These are phyloP conservation scores for Tetraselmis striata DNA, from an alignment of 139 green algal genomes.

Conservation along the genomic window DNA sequence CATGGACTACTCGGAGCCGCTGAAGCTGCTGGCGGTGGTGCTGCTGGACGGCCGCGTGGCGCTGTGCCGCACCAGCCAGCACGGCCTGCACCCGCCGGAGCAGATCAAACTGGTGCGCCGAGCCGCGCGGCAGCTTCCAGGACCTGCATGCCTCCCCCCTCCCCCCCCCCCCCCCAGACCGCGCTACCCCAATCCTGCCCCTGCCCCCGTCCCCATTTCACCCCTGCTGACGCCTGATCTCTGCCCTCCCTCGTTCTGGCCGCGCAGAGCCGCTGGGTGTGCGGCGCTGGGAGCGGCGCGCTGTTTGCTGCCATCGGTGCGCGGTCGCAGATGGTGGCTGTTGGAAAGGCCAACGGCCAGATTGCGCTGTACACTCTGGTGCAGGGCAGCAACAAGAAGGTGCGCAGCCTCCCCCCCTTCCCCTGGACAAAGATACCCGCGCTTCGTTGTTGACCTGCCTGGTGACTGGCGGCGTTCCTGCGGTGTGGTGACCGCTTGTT, in stretches of 20 bases:
- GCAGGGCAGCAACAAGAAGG: background rate
- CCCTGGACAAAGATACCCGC: too few species aligned
- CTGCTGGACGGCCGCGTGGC: conserved; percentile 33
- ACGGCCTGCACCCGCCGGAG: conserved; percentile 24
- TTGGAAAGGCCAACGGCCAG: conserved; percentile 48
- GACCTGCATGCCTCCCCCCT: too few species aligned
- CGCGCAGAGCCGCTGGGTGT: conserved; percentile 18
- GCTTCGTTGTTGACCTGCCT: too few species aligned
- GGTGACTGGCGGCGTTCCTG: too few species aligned
- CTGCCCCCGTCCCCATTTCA: too few species aligned
- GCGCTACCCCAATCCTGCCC: too few species aligned
- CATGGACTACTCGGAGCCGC: conserved; percentile 23
- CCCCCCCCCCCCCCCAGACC: background rate
- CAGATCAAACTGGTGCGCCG: conserved; percentile 20
- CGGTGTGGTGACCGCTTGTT: too few species aligned
- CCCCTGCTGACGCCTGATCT: too few species aligned
- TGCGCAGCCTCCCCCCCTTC: background rate
- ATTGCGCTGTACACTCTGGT: conserved; percentile 55
- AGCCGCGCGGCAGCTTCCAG: too few species aligned
- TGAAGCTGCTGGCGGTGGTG: conserved; percentile 35
- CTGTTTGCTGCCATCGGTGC: conserved; percentile 28
- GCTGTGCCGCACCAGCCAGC: conserved; percentile 21
- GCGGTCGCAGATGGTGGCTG: conserved; percentile 52
- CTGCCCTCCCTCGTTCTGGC: too few species aligned
- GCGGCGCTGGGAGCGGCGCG: conserved; percentile 16